Percentiles rank a stretch among this genome's conserved stretches.
Conservation (phyloP, 345 rosid genomes). For the Acer saccharum region DNA sequence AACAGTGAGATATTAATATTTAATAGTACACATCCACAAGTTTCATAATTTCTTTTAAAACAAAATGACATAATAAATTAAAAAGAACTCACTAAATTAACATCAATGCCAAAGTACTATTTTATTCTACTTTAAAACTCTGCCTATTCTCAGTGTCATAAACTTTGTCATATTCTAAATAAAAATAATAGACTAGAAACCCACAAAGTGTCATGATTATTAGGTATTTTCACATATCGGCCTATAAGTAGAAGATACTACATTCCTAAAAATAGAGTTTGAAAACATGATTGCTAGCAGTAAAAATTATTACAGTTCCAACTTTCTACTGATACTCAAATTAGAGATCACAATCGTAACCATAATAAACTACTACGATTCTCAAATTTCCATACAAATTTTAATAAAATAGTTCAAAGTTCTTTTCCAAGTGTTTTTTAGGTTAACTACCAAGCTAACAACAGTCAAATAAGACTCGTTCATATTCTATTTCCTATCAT, state of each 20-base stretch:
- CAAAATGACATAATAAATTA: too few species aligned
- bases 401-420: not conserved
- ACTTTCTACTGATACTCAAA: not conserved
- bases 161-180: too few species aligned
- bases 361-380: not conserved
- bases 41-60: too few species aligned
- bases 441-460: not conserved
- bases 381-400: not conserved
- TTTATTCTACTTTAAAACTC: too few species aligned
- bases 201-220: too few species aligned
- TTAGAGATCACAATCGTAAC: not conserved
- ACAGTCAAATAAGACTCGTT: not conserved
- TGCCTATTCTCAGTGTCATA: too few species aligned
- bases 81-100: too few species aligned
- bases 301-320: not conserved
- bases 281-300: not conserved
- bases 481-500: not conserved
- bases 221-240: not conserved
- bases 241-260: not conserved
- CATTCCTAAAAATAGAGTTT: not conserved
- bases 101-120: too few species aligned
- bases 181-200: too few species aligned
- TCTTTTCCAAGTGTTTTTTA: not conserved
- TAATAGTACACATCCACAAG: too few species aligned
- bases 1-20: too few species aligned